Base-by-base conservation (phyloP, 208 protist species). In the Crithidia mellificae region DNA sequence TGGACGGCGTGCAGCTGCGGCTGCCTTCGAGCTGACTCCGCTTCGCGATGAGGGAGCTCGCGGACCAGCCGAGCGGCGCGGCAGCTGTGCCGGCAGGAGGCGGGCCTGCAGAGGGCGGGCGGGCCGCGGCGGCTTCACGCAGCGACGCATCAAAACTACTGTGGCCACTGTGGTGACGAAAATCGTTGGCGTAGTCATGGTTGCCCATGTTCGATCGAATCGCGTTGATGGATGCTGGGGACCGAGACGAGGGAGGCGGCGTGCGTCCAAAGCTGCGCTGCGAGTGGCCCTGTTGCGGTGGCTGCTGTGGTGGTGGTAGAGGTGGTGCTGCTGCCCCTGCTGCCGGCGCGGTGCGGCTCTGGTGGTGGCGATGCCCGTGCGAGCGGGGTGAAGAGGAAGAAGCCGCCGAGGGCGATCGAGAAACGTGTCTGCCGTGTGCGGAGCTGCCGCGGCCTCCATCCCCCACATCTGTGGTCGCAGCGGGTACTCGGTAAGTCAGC, bases 41-140 rank as follows among this genome's bases (percentile, higher is more conserved):
- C 67, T 83, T 85, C 7, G 72, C 43, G 17, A 85, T 73, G 52
- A 63, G 46, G 14, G 77, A 85, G 52, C 72, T 85, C 41, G 71
- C 52, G 6, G 75, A 82, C 86, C 86, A 92, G 6, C 86, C 86
- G 12, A 92, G 74, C 32, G 85, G 78, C 0, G 78, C 51, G 0
- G 44, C 63, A 24, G 57, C 34, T n/a, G 59, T 55, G 47, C 9
- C 22, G 11, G 52, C 30, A 1, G 29, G 6, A 7, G 50, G 50
- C 22, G 27, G 47, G 11, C 7, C 14, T 2, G 29, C 50, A 15
- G 17, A 38, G 50, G 3, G 24, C 50, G 22, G 29, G 14, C 15
- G 27, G 32, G 36, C 36, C 36, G 27, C 6, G 2, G 52, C 30
- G 52, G 52, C 52, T 3, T 36, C 30, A 5, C 11, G 17, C 54